Evolutionary conservation across 371 early-diverging fungal species (phyloP), one percentile per base, ranked within the genome.

Genomic region (Caulochytrium protostelioides): DNA sequence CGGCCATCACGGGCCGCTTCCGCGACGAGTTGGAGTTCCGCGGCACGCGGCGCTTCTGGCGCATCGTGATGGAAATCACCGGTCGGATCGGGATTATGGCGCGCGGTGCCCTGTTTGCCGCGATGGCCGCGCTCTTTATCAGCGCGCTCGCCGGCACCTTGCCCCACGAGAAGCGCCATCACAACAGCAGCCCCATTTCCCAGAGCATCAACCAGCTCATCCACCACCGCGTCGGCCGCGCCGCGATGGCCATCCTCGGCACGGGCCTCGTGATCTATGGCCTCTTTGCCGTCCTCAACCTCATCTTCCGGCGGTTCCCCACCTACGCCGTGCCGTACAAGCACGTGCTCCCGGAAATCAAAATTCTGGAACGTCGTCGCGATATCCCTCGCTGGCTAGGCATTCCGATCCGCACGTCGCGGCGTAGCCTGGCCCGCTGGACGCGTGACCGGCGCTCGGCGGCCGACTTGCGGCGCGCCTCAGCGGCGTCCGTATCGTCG

Each of bases 291-390:
- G 46, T 53, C 4, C 24, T 39, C 4, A 60, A 60, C 32, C 49
- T 51, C 4, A 44, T 57, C 16, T 60, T 53, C 37, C 57, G 57
- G 20, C 57, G 57, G 19, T 60, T 60, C 25, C 61, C 61, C 22
- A 60, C 57, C 3, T n/a, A n/a, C n/a, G n/a, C n/a, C n/a, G n/a
- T n/a, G n/a, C n/a, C n/a, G n/a, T n/a, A n/a, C n/a, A n/a, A n/a
- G n/a, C n/a, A n/a, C n/a, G n/a, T n/a, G n/a, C n/a, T n/a, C n/a
- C n/a, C n/a, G n/a, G n/a, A n/a, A n/a, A n/a, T n/a, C n/a, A n/a
- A n/a, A n/a, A n/a, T n/a, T n/a, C n/a, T n/a, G n/a, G n/a, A n/a
- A n/a, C n/a, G n/a, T n/a, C n/a, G n/a, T n/a, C n/a, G n/a, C n/a
- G n/a, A n/a, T n/a, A n/a, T n/a, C n/a, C n/a, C n/a, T n/a, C n/a